A percentile compares a stretch with the other conserved stretches of the same genome.
phyloP scores from a whole-genome alignment of 257 asterid genomes.

The Capsicum baccatum region DNA sequence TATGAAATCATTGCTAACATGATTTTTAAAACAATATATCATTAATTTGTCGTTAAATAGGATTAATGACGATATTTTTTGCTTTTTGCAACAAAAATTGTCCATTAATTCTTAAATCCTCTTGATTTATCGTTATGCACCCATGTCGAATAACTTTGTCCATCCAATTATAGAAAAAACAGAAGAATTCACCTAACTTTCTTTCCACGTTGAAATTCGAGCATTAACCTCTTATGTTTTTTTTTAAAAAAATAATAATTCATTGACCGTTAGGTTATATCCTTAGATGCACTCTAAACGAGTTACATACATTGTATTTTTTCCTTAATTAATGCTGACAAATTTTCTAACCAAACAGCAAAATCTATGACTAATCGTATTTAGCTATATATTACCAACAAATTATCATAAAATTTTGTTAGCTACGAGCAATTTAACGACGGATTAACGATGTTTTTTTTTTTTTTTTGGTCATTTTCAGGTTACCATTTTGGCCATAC shows the following conservation, averaged over 20 bases:
- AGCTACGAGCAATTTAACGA: neutral
- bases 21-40: no score
- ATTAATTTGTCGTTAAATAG: neutral
- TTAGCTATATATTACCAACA: neutral
- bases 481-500: conserved; percentile 95
- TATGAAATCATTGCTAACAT: no score
- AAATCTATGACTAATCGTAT: neutral
- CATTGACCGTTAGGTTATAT: neutral
- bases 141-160: neutral
- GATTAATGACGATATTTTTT: neutral
- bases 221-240: neutral
- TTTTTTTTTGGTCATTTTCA: conserved; percentile 23
- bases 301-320: neutral
- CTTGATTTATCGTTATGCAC: neutral
- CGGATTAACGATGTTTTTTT: neutral
- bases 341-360: neutral
- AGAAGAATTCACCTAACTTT: neutral
- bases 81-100: neutral
- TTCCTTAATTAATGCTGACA: neutral
- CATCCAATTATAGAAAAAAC: neutral
- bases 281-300: neutral
- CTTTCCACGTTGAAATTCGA: neutral
- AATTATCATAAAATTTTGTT: neutral
- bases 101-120: neutral
- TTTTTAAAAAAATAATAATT: neutral